These are phyloP conservation scores for Clarireedia paspali DNA, from an alignment of 2,329 filamentous ascomycete genomes.

Conservation along the genomic window DNA sequence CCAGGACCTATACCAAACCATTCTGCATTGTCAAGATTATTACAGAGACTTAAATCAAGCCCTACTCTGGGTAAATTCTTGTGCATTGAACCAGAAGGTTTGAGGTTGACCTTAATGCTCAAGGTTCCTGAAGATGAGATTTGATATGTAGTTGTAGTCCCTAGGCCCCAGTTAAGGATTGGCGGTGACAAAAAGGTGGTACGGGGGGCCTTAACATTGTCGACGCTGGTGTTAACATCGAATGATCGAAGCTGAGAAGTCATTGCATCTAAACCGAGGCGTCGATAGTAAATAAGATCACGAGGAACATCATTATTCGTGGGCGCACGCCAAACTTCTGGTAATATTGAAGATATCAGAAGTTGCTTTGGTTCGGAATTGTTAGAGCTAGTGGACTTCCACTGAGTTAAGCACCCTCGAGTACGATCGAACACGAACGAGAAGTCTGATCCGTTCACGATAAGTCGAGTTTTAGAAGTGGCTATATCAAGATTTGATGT, in stretches of 20 bases:
- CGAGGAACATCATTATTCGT: slow-evolving; percentile 56
- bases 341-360: slow-evolving; percentile 4
- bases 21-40: slow-evolving; percentile 38
- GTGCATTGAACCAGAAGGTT: slow-evolving; percentile 41
- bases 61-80: slow-evolving; percentile 54
- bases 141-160: slow-evolving; percentile 43
- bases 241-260: slow-evolving; percentile 40
- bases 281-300: slow-evolving; percentile 50
- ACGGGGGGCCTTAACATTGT: slow-evolving; percentile 34
- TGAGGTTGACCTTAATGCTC: slow-evolving; percentile 37
- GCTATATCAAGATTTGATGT: slow-evolving; percentile 7
- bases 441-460: slow-evolving; percentile 30
- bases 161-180: slow-evolving; percentile 51
- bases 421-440: slow-evolving; percentile 38
- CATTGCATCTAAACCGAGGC: slow-evolving; percentile 40
- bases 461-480: slow-evolving; percentile 21
- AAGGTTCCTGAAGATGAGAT: slow-evolving; percentile 40
- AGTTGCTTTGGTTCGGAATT: not conserved
- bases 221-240: slow-evolving; percentile 22
- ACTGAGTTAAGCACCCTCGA: slow-evolving; percentile 36
- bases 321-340: slow-evolving; percentile 52
- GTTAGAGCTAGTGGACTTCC: slow-evolving; percentile 29
- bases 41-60: slow-evolving; percentile 45
- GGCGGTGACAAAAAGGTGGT: slow-evolving; percentile 48
- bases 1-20: slow-evolving; percentile 64